Percentiles rank a stretch among this genome's conserved stretches.
Evolutionary conservation across 371 early-diverging fungal species (phyloP).

Genomic region (Apophysomyces ossiformis): DNA sequence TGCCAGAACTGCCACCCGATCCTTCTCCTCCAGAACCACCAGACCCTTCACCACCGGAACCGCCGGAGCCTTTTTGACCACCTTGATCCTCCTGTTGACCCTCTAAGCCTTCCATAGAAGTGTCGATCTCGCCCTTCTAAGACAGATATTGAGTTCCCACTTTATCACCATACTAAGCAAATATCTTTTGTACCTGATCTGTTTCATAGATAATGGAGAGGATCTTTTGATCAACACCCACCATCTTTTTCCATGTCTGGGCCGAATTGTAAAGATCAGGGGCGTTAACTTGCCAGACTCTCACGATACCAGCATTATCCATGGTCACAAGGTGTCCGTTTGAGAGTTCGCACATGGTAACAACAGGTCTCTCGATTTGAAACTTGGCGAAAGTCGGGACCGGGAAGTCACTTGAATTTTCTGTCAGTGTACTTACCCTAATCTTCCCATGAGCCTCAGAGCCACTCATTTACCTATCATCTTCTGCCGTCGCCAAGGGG

Average conservation of each 20-base stretch:
- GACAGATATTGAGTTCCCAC: background rate
- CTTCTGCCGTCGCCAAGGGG: slow-evolving; percentile 61
- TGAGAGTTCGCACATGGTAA: slow-evolving; percentile 66
- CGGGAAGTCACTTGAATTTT: slow-evolving; percentile 35
- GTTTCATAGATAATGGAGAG: slow-evolving; percentile 71
- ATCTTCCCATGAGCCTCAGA: no score
- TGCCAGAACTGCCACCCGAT: slow-evolving; percentile 31
- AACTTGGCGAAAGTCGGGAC: slow-evolving; percentile 50
- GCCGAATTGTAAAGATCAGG: slow-evolving; percentile 62
- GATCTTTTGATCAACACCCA: slow-evolving; percentile 70
- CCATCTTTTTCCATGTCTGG: slow-evolving; percentile 76
- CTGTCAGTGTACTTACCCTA: background rate
- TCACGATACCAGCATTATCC: slow-evolving; percentile 68
- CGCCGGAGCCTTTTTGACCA: slow-evolving; percentile 23
- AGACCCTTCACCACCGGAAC: slow-evolving; percentile 25
- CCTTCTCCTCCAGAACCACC: slow-evolving; percentile 25
- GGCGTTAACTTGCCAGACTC: slow-evolving; percentile 72
- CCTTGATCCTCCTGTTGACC: slow-evolving; percentile 36
- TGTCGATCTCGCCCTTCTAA: slow-evolving; percentile 29
- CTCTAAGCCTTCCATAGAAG: slow-evolving; percentile 34
- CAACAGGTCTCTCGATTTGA: slow-evolving; percentile 57
- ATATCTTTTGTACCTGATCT: slow-evolving; percentile 31
- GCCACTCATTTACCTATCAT: slow-evolving; percentile 22
- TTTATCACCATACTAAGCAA: background rate
- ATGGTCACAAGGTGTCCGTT: slow-evolving; percentile 70